phyloP scores from a whole-genome alignment of 139 green algal genomes.

The Mychonastes homosphaera region DNA sequence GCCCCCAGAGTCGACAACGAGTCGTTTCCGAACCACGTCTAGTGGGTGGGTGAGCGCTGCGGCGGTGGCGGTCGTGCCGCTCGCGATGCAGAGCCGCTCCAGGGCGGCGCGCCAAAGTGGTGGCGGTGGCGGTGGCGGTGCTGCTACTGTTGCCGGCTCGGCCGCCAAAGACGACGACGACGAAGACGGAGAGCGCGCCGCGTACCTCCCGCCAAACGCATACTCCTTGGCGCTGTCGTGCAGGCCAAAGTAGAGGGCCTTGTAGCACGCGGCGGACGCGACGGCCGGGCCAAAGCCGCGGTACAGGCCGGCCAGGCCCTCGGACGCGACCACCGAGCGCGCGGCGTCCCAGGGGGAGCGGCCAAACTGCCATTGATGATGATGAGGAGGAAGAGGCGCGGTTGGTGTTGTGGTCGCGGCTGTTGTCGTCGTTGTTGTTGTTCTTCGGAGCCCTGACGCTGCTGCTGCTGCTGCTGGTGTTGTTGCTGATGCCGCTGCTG shows the following conservation, averaged over 20 bases:
- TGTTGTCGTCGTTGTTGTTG: too few species aligned
- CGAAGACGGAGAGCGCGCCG: not conserved
- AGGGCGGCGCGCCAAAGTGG: conserved; percentile 13
- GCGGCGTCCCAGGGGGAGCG: too few species aligned
- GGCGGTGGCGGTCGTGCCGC: not conserved
- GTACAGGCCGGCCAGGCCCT: conserved; percentile 22
- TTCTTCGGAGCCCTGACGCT: too few species aligned
- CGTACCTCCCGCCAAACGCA: not conserved
- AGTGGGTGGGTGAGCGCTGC: conserved; percentile 25
- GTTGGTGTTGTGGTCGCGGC: too few species aligned
- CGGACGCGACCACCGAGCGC: too few species aligned
- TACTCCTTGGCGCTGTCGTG: conserved; percentile 21
- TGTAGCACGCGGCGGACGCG: conserved; percentile 27
- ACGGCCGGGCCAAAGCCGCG: conserved; percentile 25
- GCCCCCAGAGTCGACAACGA: conserved; percentile 24
- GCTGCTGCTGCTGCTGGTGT: too few species aligned
- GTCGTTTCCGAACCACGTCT: conserved; percentile 28
- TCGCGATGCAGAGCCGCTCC: conserved; percentile 2
- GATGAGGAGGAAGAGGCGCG: too few species aligned
- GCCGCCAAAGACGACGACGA: not conserved
- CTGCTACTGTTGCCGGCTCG: not conserved
- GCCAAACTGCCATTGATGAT: too few species aligned
- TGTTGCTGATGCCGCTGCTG: too few species aligned
- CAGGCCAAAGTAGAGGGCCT: conserved; percentile 40
- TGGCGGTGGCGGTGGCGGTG: not conserved